phyloP scores from a whole-genome alignment of 2,329 filamentous ascomycete genomes.

The Bipolaris victoriae region DNA sequence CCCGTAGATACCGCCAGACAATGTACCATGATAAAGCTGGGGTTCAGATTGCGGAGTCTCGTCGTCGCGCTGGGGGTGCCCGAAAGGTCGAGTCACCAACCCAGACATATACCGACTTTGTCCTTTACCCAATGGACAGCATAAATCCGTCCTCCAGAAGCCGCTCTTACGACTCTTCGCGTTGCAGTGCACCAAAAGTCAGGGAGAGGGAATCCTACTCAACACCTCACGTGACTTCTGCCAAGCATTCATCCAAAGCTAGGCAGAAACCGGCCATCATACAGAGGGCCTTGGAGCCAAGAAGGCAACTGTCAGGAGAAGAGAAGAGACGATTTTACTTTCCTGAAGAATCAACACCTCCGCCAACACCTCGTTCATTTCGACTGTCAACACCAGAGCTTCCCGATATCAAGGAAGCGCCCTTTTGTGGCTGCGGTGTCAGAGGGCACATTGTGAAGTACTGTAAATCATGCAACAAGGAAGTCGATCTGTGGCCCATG shows the following conservation, averaged over 20 bases:
- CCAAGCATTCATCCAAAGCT: constrained; percentile 11
- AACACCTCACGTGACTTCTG: constrained; percentile 17
- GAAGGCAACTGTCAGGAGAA: neutral
- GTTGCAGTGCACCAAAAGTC: neutral
- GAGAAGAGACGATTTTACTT: neutral
- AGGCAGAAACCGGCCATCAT: constrained; percentile 28
- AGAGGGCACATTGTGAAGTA: constrained; percentile 18
- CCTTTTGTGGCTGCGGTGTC: constrained; percentile 45
- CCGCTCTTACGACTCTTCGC: neutral
- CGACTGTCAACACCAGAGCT: constrained; percentile 47
- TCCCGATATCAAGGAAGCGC: constrained; percentile 29
- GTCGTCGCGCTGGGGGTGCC: constrained; percentile 24
- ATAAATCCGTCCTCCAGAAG: neutral
- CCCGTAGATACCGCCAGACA: constrained; percentile 28
- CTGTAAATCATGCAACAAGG: constrained; percentile 28
- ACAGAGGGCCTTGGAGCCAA: constrained; percentile 12
- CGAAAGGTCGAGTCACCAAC: neutral
- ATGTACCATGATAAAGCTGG: constrained; percentile 33
- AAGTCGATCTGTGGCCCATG: neutral
- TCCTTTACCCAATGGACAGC: constrained; percentile 5
- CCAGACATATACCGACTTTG: constrained; percentile 8
- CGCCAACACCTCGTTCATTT: constrained; percentile 38
- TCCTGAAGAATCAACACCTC: constrained; percentile 24
- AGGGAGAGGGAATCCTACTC: neutral
- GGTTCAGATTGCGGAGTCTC: constrained; percentile 34